Evolutionary conservation across 768 basidiomycete species (phyloP).

Genomic region (Russula sp.): DNA sequence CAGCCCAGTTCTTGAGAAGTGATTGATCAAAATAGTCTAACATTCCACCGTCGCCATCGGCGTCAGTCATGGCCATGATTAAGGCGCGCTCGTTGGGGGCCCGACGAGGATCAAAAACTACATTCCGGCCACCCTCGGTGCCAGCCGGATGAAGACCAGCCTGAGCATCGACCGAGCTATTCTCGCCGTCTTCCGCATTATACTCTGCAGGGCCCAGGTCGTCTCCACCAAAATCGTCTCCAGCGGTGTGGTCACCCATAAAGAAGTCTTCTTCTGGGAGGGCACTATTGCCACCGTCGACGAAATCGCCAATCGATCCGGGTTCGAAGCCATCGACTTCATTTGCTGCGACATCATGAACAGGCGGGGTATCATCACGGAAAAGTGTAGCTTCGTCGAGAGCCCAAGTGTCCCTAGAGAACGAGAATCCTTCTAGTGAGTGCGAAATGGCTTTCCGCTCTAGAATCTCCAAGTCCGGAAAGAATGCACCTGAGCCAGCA

Average conservation of each 20-base stretch:
- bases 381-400: constrained; percentile 64
- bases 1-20: constrained; percentile 94
- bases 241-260: constrained; percentile 55
- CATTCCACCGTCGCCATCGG: constrained; percentile 58
- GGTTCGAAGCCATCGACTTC: constrained; percentile 39
- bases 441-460: constrained; percentile 74
- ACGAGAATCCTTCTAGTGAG: constrained; percentile 78
- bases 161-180: constrained; percentile 42
- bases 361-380: constrained; percentile 48
- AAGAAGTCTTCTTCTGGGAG: constrained; percentile 62
- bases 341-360: constrained; percentile 45
- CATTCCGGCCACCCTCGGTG: constrained; percentile 53
- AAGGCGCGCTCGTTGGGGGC: constrained; percentile 74
- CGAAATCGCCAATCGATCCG: constrained; percentile 39
- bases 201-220: constrained; percentile 24
- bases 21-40: constrained; percentile 89
- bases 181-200: constrained; percentile 41
- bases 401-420: constrained; percentile 62
- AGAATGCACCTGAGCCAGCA: constrained; percentile 54
- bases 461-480: constrained; percentile 64
- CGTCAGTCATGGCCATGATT: constrained; percentile 80
- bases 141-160: constrained; percentile 43
- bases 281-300: constrained; percentile 40
- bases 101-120: constrained; percentile 84
- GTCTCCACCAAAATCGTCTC: constrained; percentile 46